phyloP scores from a whole-genome alignment of 371 early-diverging fungal species.

The Phascolomyces articulosus region DNA sequence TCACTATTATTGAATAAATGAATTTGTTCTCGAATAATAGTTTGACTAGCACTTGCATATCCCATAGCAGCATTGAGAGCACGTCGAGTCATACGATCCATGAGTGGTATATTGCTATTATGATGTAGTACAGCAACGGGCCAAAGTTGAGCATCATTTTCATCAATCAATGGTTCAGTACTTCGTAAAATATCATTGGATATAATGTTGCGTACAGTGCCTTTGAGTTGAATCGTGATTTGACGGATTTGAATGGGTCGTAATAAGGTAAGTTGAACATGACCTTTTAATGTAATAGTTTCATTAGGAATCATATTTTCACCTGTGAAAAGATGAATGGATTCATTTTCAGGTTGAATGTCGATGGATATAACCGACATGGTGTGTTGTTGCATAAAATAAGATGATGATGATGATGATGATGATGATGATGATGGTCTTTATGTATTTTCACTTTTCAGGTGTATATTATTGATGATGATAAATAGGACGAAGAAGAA shows the following conservation, averaged over 20 bases:
- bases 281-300: slow-evolving; percentile 23
- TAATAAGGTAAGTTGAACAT: slow-evolving; percentile 22
- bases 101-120: slow-evolving; percentile 1
- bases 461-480: not conserved
- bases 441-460: not conserved
- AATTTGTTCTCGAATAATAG: slow-evolving; percentile 13
- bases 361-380: slow-evolving; percentile 19
- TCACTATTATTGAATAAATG: slow-evolving; percentile 7
- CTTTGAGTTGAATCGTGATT: slow-evolving; percentile 30
- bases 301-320: slow-evolving; percentile 26
- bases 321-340: slow-evolving; percentile 29
- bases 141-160: slow-evolving; percentile 3
- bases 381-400: not conserved
- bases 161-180: slow-evolving; percentile 2
- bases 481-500: not conserved
- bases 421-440: no score
- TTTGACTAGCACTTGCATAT: slow-evolving; percentile 10
- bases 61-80: slow-evolving; percentile 12
- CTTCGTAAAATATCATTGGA: slow-evolving; percentile 14
- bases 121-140: slow-evolving; percentile 3
- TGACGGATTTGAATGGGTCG: slow-evolving; percentile 30
- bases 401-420: no score
- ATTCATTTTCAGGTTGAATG: slow-evolving; percentile 27
- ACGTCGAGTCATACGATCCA: slow-evolving; percentile 17
- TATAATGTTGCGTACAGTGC: slow-evolving; percentile 26